phyloP scores from a whole-genome alignment of 179 eudicot genomes.

The Actinidia chinensis region DNA sequence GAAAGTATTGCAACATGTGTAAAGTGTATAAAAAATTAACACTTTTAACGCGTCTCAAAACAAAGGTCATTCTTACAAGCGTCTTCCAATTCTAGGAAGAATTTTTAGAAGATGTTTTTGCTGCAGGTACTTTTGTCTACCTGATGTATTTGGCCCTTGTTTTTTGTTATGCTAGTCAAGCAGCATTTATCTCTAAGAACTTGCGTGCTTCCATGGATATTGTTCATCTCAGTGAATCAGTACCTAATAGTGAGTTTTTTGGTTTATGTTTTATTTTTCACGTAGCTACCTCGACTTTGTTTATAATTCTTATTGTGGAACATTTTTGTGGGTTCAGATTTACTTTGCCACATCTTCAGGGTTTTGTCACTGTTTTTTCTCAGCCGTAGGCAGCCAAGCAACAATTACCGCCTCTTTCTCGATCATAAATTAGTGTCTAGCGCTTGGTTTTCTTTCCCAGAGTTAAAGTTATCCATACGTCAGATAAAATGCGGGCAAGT shows the following conservation, averaged over 20 bases:
- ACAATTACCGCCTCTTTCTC: slow-evolving; percentile 59
- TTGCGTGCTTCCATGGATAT: slow-evolving; percentile 12
- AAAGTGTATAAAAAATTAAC: no score
- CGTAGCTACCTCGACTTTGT: background rate
- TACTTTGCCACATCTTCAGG: slow-evolving; percentile 35
- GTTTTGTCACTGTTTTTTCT: slow-evolving; percentile 40
- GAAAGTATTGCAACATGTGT: no score
- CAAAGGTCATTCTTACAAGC: background rate
- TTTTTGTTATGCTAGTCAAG: slow-evolving; percentile 60
- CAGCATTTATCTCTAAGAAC: slow-evolving; percentile 46
- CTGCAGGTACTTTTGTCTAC: background rate
- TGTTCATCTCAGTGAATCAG: slow-evolving; percentile 42
- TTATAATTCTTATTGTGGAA: background rate
- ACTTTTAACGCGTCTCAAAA: background rate
- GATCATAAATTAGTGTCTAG: slow-evolving; percentile 46
- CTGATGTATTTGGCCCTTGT: slow-evolving; percentile 50
- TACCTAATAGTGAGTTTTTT: slow-evolving; percentile 28
- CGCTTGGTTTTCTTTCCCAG: slow-evolving; percentile 58
- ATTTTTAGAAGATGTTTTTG: background rate
- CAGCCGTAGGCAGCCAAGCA: slow-evolving; percentile 62
- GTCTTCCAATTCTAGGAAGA: background rate
- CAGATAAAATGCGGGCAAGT: slow-evolving; percentile 63
- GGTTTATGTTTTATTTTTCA: background rate
- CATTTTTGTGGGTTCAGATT: slow-evolving; percentile 18
- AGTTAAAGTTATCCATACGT: slow-evolving; percentile 59